Evolutionary conservation across 306 rosid species (phyloP).

Genomic region (Castanea sativa): DNA sequence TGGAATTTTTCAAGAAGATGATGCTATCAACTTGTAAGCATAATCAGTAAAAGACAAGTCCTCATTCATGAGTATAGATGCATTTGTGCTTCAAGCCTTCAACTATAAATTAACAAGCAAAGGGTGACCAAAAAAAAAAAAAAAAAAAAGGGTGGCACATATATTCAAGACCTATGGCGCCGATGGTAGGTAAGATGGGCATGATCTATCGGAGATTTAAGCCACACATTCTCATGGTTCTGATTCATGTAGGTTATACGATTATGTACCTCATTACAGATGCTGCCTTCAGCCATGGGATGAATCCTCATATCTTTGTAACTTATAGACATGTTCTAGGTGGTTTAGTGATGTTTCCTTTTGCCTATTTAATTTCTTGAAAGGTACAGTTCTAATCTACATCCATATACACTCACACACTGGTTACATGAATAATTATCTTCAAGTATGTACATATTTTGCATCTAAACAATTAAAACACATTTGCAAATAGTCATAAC

Average conservation of each 20-base stretch:
- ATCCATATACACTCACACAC: neutral
- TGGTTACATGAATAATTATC: too few species aligned
- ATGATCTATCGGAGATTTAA: conserved; percentile 29
- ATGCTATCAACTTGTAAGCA: conserved; percentile 5
- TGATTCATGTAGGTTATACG: conserved; percentile 21
- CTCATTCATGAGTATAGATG: conserved; percentile 2
- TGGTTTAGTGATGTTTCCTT: conserved; percentile 37
- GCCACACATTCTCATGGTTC: conserved; percentile 38
- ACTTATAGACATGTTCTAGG: conserved; percentile 42
- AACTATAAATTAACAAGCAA: neutral
- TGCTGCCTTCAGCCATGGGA: conserved; percentile 38
- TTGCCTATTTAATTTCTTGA: conserved; percentile 51
- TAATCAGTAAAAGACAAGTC: neutral
- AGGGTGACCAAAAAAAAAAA: neutral
- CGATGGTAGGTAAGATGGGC: conserved; percentile 7
- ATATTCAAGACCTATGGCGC: conserved; percentile 28
- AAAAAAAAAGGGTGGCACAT: neutral
- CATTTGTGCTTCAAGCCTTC: neutral
- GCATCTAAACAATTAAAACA: too few species aligned
- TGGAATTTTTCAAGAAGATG: conserved; percentile 9
- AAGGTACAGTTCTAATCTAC: conserved; percentile 23
- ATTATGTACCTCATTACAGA: conserved; percentile 39
- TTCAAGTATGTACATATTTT: too few species aligned
- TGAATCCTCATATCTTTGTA: conserved; percentile 47
- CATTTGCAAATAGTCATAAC: too few species aligned